These are phyloP conservation scores for Phytopythium litorale DNA, from an alignment of 352 stramenopile species.

Conservation along the genomic window DNA sequence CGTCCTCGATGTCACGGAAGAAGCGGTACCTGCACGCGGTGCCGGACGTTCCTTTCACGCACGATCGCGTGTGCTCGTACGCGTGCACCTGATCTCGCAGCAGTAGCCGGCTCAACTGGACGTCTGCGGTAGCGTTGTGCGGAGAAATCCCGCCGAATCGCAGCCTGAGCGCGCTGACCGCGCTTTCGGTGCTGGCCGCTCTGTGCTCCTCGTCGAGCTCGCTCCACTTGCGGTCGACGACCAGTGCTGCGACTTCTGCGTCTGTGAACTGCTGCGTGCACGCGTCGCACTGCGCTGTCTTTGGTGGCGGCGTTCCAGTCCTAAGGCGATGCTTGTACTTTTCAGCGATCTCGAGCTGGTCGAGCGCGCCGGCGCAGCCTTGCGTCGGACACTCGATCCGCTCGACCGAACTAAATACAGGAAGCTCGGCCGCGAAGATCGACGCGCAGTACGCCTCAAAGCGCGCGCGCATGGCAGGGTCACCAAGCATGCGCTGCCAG, in stretches of 20 bases:
- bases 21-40: too few species aligned
- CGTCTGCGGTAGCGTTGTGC: slow-evolving; percentile 8
- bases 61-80: too few species aligned
- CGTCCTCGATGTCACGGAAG: too few species aligned
- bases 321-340: slow-evolving; percentile 16
- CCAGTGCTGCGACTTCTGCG: background rate
- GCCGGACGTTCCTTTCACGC: too few species aligned
- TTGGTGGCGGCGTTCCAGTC: background rate
- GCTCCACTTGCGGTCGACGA: slow-evolving; percentile 8
- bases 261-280: slow-evolving; percentile 7
- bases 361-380: background rate
- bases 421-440: slow-evolving; percentile 17
- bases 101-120: background rate
- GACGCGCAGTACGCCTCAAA: slow-evolving; percentile 24
- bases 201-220: slow-evolving; percentile 10
- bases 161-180: background rate
- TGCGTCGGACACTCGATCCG: background rate
- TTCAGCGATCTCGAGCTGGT: background rate
- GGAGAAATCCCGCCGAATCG: slow-evolving; percentile 10
- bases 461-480: background rate
- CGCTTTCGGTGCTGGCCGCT: slow-evolving; percentile 2
- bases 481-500: slow-evolving; percentile 9
- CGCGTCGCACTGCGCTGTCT: slow-evolving; percentile 3
- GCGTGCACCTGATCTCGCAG: too few species aligned
- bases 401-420: slow-evolving; percentile 2